These are phyloP conservation scores for Aegilops longissima DNA, from an alignment of 176 grass and related monocot genomes.

Conservation along the genomic window DNA sequence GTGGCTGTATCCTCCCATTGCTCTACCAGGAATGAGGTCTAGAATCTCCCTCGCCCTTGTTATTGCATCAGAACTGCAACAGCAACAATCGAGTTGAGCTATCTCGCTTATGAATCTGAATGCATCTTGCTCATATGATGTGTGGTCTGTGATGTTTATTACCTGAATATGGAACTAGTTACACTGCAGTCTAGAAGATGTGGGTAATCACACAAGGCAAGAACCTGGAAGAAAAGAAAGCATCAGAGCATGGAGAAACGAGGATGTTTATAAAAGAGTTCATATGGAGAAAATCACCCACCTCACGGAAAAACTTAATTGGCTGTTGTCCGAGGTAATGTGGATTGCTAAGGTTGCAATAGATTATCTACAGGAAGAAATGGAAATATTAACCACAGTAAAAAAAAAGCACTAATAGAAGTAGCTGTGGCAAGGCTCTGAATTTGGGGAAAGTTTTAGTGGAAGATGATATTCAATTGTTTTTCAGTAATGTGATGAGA, in stretches of 20 bases:
- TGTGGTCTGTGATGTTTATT: neutral
- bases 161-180: slow-evolving; percentile 66
- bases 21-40: slow-evolving; percentile 51
- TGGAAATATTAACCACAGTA: neutral
- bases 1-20: slow-evolving; percentile 77
- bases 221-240: slow-evolving; percentile 51
- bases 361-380: slow-evolving; percentile 48
- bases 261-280: neutral
- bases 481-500: neutral
- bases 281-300: neutral
- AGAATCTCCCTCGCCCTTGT: slow-evolving; percentile 56
- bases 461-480: neutral
- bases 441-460: neutral
- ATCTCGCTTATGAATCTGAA: neutral
- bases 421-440: neutral
- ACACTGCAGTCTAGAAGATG: slow-evolving; percentile 45
- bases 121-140: neutral
- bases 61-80: slow-evolving; percentile 54
- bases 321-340: slow-evolving; percentile 66
- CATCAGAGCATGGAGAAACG: slow-evolving; percentile 2
- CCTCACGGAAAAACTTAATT: slow-evolving; percentile 70
- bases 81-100: neutral
- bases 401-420: neutral
- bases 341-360: slow-evolving; percentile 75
- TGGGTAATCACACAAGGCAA: slow-evolving; percentile 75